phyloP scores from a whole-genome alignment of 192 early-diverging fungal genomes.

The Helicostylum pulchrum region DNA sequence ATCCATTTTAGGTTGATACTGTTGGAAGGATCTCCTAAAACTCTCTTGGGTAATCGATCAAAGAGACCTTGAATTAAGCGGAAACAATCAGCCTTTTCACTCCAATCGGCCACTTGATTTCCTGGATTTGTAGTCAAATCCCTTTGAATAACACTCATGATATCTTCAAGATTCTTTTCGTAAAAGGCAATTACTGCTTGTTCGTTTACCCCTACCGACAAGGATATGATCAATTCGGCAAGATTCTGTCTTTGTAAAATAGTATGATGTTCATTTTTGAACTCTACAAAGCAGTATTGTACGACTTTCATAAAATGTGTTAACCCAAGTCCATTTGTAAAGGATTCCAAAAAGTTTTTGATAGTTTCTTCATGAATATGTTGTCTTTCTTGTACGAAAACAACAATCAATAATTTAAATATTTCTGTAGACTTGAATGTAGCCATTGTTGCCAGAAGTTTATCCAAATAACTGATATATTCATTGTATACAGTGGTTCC shows the following conservation, averaged over 20 bases:
- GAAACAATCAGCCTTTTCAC: constrained; percentile 43
- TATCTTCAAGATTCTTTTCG: constrained; percentile 42
- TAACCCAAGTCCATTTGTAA: constrained; percentile 33
- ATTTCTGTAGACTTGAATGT: constrained; percentile 38
- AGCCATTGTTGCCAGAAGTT: constrained; percentile 49
- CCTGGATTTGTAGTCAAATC: neutral
- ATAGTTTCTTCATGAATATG: constrained; percentile 46
- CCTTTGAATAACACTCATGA: constrained; percentile 50
- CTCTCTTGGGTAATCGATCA: neutral
- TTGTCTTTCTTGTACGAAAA: constrained; percentile 52
- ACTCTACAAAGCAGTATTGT: constrained; percentile 40
- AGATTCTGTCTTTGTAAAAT: constrained; percentile 38
- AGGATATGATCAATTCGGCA: constrained; percentile 48
- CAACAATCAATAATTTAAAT: constrained; percentile 48
- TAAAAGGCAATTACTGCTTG: constrained; percentile 48
- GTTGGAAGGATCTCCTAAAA: neutral
- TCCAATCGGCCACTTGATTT: constrained; percentile 15
- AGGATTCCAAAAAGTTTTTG: constrained; percentile 30
- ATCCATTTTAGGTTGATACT: neutral
- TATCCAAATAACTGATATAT: constrained; percentile 50
- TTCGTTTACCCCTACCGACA: constrained; percentile 42
- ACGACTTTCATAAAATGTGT: constrained; percentile 40
- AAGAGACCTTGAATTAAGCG: constrained; percentile 37
- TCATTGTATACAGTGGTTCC: constrained; percentile 42
- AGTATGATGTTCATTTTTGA: constrained; percentile 31